Percentiles rank a stretch among this genome's conserved stretches.
phyloP scores from a whole-genome alignment of 768 basidiomycete genomes.

The Boletus bicolor region DNA sequence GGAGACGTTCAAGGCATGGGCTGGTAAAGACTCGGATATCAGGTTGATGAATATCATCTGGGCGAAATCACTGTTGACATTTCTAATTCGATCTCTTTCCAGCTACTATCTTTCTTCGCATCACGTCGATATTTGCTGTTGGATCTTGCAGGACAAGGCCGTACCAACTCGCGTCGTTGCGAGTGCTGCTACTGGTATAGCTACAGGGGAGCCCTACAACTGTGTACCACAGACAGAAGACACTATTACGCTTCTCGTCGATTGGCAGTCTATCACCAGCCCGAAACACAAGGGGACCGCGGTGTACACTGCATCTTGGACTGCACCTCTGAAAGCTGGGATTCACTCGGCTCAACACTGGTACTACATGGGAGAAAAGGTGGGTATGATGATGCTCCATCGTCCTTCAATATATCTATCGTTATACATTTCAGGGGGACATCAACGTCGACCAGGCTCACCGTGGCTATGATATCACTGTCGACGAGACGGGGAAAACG shows the following conservation, averaged over 20 bases:
- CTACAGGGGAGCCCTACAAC: constrained; percentile 84
- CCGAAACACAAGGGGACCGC: constrained; percentile 77
- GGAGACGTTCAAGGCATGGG: constrained; percentile 96
- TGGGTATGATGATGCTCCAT: constrained; percentile 22
- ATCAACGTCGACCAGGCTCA: constrained; percentile 92
- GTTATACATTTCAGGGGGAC: constrained; percentile 59
- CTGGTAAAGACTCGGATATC: constrained; percentile 91
- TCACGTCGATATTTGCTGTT: constrained; percentile 87
- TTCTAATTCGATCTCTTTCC: neutral
- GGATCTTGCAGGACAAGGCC: constrained; percentile 76
- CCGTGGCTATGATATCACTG: constrained; percentile 87
- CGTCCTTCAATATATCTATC: neutral
- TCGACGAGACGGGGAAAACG: constrained; percentile 79
- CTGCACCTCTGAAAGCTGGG: constrained; percentile 86
- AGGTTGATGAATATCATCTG: constrained; percentile 41
- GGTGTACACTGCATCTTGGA: constrained; percentile 94
- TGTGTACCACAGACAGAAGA: constrained; percentile 88
- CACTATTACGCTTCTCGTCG: constrained; percentile 91
- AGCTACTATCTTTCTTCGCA: constrained; percentile 95
- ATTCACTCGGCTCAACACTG: constrained; percentile 89
- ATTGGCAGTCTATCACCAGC: constrained; percentile 84
- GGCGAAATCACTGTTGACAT: neutral
- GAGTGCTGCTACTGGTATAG: constrained; percentile 87
- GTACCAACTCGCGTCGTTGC: constrained; percentile 84
- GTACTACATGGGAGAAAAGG: constrained; percentile 96